phyloP scores from a whole-genome alignment of 805 yeast genomes.

The Starmerella etchellsii region DNA sequence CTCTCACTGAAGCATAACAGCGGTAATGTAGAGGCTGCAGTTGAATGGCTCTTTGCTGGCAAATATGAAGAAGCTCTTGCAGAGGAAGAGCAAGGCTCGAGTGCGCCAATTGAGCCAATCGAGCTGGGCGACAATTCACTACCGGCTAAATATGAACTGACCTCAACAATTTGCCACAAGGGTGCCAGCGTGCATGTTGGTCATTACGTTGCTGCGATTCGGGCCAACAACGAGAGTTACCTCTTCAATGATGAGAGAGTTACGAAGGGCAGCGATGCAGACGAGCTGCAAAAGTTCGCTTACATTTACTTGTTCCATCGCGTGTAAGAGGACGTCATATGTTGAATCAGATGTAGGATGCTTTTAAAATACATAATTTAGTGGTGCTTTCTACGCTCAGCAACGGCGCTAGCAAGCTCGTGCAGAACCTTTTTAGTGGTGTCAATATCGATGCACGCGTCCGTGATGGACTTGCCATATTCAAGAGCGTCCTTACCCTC shows the following conservation, averaged over 20 bases:
- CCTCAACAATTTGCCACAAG: conserved; percentile 72
- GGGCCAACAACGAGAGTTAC: conserved; percentile 47
- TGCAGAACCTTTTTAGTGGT: conserved; percentile 61
- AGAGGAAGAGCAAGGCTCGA: not conserved
- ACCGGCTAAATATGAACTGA: conserved; percentile 37
- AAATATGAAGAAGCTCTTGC: conserved; percentile 62
- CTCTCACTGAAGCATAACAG: conserved; percentile 55
- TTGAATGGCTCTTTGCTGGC: conserved; percentile 73
- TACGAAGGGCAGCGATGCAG: conserved; percentile 35
- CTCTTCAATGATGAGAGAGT: conserved; percentile 85
- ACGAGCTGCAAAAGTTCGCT: conserved; percentile 37
- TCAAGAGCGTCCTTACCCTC: conserved; percentile 57
- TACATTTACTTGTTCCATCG: conserved; percentile 33
- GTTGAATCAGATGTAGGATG: no score
- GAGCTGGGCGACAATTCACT: conserved; percentile 5
- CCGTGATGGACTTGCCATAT: conserved; percentile 95
- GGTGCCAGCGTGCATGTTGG: conserved; percentile 86
- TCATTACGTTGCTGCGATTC: conserved; percentile 73
- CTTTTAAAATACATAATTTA: not conserved
- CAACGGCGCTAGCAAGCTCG: conserved; percentile 65
- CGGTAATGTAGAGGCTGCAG: conserved; percentile 59
- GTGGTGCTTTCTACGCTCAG: conserved; percentile 45
- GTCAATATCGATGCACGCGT: conserved; percentile 91
- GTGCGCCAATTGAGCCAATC: not conserved
- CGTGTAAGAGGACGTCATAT: not conserved